These are phyloP conservation scores for Albizia julibrissin DNA, from an alignment of 306 rosid species.

Conservation along the genomic window DNA sequence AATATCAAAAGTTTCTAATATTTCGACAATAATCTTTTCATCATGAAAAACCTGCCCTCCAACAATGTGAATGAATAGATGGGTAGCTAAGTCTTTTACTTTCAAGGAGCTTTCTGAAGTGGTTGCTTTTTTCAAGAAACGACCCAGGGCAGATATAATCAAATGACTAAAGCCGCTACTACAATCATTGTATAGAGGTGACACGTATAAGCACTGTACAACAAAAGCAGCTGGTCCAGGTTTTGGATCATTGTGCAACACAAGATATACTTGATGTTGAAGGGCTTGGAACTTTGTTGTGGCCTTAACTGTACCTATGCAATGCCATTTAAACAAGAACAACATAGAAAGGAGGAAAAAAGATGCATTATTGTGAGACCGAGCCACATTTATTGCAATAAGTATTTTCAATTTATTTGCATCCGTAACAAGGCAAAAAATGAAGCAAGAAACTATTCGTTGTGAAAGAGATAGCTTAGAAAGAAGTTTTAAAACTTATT, in stretches of 20 bases:
- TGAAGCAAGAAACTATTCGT: neutral
- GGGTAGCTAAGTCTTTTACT: conserved; percentile 70
- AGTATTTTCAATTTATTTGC: conserved; percentile 27
- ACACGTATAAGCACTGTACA: conserved; percentile 71
- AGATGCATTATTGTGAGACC: conserved; percentile 23
- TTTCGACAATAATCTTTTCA: conserved; percentile 66
- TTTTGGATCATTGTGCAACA: conserved; percentile 75
- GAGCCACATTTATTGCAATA: conserved; percentile 7
- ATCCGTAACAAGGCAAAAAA: neutral
- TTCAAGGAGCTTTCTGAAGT: conserved; percentile 43
- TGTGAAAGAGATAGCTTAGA: neutral
- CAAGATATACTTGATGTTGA: conserved; percentile 78
- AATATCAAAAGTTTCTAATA: conserved; percentile 73
- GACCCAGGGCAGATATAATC: conserved; percentile 71
- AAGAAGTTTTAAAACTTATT: neutral
- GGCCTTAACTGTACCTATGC: conserved; percentile 82
- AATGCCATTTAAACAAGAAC: conserved; percentile 41
- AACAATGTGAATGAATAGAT: conserved; percentile 61
- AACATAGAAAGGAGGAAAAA: conserved; percentile 29
- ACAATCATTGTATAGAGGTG: conserved; percentile 69
- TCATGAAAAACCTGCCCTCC: conserved; percentile 69
- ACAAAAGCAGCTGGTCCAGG: conserved; percentile 86
- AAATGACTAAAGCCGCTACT: conserved; percentile 87
- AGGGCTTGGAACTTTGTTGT: conserved; percentile 83
- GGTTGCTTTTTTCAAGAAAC: conserved; percentile 56